Base-by-base conservation (phyloP, 2,329 filamentous ascomycete species). In the Elsinoe arachidis region DNA sequence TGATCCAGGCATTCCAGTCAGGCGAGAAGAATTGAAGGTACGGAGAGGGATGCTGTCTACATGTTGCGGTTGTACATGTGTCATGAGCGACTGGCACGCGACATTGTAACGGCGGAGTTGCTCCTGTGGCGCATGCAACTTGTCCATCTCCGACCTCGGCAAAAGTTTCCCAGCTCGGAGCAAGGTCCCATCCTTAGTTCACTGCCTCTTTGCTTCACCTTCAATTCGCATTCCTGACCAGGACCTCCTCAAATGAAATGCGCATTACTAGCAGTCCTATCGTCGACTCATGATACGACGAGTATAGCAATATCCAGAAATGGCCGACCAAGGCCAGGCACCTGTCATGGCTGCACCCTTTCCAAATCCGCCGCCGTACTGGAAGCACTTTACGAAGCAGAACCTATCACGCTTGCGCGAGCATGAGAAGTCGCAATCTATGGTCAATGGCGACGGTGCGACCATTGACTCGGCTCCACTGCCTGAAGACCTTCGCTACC, bases 291-390 rank as follows among this genome's bases (percentile, higher is more conserved):
- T 49, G 44, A 14, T 17, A 33, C 11, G n/a, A 26, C n/a, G n/a
- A n/a, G n/a, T 37, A 39, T 55, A 43, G 39, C 11, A 5, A 9
- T 3, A 53, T 33, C 15, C 30, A 44, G 41, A 43, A 21, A 89
- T 88, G 85, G 82, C 81, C 58, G 83, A 83, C 55, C 76, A 78
- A 59, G 74, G 74, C 56, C 73, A 76, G 65, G 63, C 72, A 56
- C 64, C 78, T 15, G 52, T 57, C 37, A 63, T 63, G 39, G 60
- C 83, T 23, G 83, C 86, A 21, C 83, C 85, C 39, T 96, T 90
- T 69, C 92, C 93, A 21, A 83, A 87, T 55, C 93, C 93, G 23
- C 93, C 93, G 23, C 85, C 86, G 0, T 95, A 96, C 74, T 97
- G 88, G 84, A 85, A 86, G 63, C 80, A 88, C 69, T 97, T 97